Evolutionary conservation across 1,284 basidiomycete species (phyloP).

Genomic region (Marasmius oreades): DNA sequence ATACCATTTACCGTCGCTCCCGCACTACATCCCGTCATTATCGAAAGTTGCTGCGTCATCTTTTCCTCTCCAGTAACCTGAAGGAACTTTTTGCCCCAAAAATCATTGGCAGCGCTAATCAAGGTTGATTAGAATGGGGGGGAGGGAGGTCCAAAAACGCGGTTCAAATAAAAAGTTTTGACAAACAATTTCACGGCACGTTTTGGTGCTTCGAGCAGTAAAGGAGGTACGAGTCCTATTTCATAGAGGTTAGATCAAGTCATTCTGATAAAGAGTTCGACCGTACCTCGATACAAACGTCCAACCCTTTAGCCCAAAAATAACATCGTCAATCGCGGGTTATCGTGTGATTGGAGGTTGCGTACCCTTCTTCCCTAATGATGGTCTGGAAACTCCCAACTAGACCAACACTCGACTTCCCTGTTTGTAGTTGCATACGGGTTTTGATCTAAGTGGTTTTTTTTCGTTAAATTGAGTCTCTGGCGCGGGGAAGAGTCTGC

Average conservation of each 20-base stretch:
- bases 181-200: conserved; percentile 94
- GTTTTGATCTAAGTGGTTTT: conserved; percentile 94
- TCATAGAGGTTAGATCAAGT: background rate
- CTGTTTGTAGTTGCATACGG: conserved; percentile 92
- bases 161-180: background rate
- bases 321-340: too few relatives aligned
- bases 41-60: conserved; percentile 86
- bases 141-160: too few relatives aligned
- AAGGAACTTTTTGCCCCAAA: conserved; percentile 85
- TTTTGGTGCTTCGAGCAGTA: conserved; percentile 97
- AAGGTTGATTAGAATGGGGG: too few relatives aligned
- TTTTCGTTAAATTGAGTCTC: conserved; percentile 12
- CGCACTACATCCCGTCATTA: conserved; percentile 89
- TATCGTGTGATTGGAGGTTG: conserved; percentile 15
- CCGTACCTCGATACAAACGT: conserved; percentile 81
- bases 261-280: conserved; percentile 3
- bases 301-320: conserved; percentile 53
- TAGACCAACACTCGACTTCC: conserved; percentile 75
- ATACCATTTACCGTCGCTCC: conserved; percentile 72
- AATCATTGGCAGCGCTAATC: conserved; percentile 80
- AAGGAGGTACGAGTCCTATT: conserved; percentile 83
- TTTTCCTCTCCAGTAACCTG: conserved; percentile 64
- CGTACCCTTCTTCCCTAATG: conserved; percentile 82
- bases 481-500: conserved; percentile 16
- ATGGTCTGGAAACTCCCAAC: conserved; percentile 79